Percentiles rank a stretch among this genome's conserved stretches.
Evolutionary conservation across 306 rosid genomes (phyloP).

Genomic region (Dryas alaskensis): DNA sequence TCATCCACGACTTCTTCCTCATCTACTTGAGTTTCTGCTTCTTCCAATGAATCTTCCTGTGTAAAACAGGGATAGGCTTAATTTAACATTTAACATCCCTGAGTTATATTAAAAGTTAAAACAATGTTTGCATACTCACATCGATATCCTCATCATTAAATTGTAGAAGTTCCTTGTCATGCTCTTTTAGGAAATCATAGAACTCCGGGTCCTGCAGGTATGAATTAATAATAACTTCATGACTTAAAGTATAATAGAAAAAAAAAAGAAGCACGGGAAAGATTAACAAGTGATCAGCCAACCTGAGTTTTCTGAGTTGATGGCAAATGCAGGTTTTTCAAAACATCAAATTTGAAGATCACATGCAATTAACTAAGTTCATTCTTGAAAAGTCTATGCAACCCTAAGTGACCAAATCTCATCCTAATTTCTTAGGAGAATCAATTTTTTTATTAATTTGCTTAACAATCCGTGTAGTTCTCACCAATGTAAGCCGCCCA

Average conservation of each 20-base stretch:
- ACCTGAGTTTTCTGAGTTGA: neutral
- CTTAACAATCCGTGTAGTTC: too few relatives aligned
- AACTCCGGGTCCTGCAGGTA: conserved; percentile 80
- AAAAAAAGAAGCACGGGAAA: conserved; percentile 1
- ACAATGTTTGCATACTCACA: conserved; percentile 41
- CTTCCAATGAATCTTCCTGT: conserved; percentile 62
- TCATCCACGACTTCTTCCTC: conserved; percentile 34
- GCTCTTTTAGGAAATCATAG: conserved; percentile 69
- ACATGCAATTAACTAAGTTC: neutral
- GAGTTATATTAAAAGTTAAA: neutral
- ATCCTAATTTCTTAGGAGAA: too few relatives aligned
- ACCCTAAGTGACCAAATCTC: too few relatives aligned
- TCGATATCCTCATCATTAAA: conserved; percentile 65
- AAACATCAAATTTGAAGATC: neutral
- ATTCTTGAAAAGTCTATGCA: too few relatives aligned
- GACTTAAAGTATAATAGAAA: conserved; percentile 7
- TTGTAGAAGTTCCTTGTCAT: conserved; percentile 73
- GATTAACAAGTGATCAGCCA: conserved; percentile 11
- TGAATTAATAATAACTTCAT: conserved; percentile 25
- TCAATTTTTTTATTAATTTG: too few relatives aligned
- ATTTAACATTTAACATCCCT: neutral
- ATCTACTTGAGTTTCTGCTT: conserved; percentile 38
- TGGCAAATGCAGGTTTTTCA: neutral
- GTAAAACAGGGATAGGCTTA: conserved; percentile 27
- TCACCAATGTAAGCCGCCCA: neutral